Base-by-base conservation (phyloP, 1,284 basidiomycete species). In the Stereum hirsutum region DNA sequence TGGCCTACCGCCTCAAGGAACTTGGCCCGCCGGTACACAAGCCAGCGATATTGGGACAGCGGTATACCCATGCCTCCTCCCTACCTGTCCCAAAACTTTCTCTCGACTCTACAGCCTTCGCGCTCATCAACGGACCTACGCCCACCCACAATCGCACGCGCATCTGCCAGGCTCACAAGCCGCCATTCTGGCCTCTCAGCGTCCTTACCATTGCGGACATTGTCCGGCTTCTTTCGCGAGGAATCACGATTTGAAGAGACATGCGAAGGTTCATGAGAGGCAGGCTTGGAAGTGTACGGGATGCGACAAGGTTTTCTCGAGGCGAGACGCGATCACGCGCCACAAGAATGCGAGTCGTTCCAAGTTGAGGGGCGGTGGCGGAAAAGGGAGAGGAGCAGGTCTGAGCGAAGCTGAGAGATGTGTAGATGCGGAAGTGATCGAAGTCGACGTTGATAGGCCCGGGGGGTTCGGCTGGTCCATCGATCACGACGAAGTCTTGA, bases 231-330 rank as follows among this genome's bases (percentile, higher is more conserved):
- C 78, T 7, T 87, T 87, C 59, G 74, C 76, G 5, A 70, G 84
- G 37, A 84, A 81, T 50, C 82, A 87, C 49, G 84, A 88, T 56
- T 66, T 87, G 32, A 84, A 83, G 60, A 73, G 84, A 14, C 84
- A 87, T 56, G 57, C 72, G 23, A 75, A 75, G 51, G 62, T 81
- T 27, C 83, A 86, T 56, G 80, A 78, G 43, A 74, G 68, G 52
- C 77, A 72, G 46, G 79, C 77, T 24, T 88, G 75, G 74, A 74
- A 77, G 50, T 88, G 85, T 52, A 65, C 64, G 28, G 81, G 79
- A 1, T 87, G 83, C 54, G 70, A 69, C 31, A 83, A 83, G 59
- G 62, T 79, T 21, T 88, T 88, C 56, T 82, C 81, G 3, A 66
- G 81, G 25, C 68, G 81, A 26, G 85, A 88, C 56, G 85, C 84